Evolutionary conservation across 2,329 filamentous ascomycete genomes (phyloP).

Genomic region (Xylaria sp.): DNA sequence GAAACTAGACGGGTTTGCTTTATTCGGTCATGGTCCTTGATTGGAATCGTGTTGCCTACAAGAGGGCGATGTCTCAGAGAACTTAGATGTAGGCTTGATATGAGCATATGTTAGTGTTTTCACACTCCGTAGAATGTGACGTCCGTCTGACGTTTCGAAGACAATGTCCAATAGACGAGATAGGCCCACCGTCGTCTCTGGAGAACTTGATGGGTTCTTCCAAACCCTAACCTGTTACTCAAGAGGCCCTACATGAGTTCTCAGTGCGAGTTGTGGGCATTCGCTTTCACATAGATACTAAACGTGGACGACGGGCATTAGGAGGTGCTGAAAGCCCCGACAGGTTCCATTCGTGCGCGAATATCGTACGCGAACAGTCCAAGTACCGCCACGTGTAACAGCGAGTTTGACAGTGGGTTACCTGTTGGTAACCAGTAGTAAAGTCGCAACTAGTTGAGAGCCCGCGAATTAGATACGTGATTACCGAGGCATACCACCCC

Average conservation of each 20-base stretch:
- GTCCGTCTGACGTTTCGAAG: not conserved
- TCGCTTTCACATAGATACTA: not conserved
- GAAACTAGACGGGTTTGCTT: not conserved
- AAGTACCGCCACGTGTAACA: not conserved
- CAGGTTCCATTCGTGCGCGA: not conserved
- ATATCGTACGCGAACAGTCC: too few relatives aligned
- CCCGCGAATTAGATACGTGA: not conserved
- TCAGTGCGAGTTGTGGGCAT: not conserved
- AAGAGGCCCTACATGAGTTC: not conserved
- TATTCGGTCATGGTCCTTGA: not conserved
- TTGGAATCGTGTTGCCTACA: not conserved
- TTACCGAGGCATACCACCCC: conserved; percentile 23
- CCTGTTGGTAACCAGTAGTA: not conserved
- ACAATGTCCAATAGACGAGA: not conserved
- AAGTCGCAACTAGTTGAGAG: not conserved
- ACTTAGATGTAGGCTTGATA: not conserved
- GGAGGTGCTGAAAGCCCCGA: not conserved
- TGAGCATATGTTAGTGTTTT: not conserved
- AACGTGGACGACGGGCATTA: not conserved
- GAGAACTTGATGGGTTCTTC: not conserved
- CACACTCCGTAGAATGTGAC: not conserved
- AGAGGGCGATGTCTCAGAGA: not conserved
- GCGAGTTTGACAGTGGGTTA: not conserved
- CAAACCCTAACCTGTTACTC: not conserved
- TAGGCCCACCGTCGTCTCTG: not conserved